A percentile compares a stretch with the other conserved stretches of the same genome.
Evolutionary conservation across 768 basidiomycete species (phyloP).

Genomic region (Suillus subaureus): DNA sequence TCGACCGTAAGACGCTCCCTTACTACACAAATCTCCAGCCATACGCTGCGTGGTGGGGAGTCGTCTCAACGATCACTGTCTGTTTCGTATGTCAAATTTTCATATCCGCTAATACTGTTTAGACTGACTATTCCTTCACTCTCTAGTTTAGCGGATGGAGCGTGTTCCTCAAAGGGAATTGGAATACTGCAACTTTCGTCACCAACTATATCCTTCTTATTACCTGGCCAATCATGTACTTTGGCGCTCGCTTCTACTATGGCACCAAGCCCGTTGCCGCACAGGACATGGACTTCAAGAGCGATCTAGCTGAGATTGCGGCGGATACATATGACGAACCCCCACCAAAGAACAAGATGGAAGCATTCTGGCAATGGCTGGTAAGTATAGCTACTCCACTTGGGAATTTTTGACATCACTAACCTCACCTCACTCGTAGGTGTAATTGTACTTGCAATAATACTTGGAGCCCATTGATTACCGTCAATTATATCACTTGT

Average conservation of each 20-base stretch:
- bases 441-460: slow-evolving; percentile 6
- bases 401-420: background rate
- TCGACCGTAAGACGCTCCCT: slow-evolving; percentile 70
- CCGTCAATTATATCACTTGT: background rate
- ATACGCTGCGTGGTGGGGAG: slow-evolving; percentile 65
- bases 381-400: slow-evolving; percentile 44
- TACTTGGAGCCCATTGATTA: background rate
- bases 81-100: slow-evolving; percentile 54
- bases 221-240: slow-evolving; percentile 76
- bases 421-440: background rate
- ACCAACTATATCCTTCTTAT: slow-evolving; percentile 77
- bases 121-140: slow-evolving; percentile 42
- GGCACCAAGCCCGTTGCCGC: slow-evolving; percentile 30
- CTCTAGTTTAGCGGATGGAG: slow-evolving; percentile 48
- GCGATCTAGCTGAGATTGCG: slow-evolving; percentile 69
- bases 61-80: slow-evolving; percentile 44
- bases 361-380: slow-evolving; percentile 79
- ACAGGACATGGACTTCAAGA: slow-evolving; percentile 84
- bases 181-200: slow-evolving; percentile 69
- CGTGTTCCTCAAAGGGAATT: slow-evolving; percentile 55
- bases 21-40: slow-evolving; percentile 71
- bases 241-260: slow-evolving; percentile 52
- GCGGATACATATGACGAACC: slow-evolving; percentile 71
- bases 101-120: background rate
- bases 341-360: slow-evolving; percentile 65